Conservation (phyloP, 2,329 filamentous ascomycete genomes). For the Furcasterigmium sp. region DNA sequence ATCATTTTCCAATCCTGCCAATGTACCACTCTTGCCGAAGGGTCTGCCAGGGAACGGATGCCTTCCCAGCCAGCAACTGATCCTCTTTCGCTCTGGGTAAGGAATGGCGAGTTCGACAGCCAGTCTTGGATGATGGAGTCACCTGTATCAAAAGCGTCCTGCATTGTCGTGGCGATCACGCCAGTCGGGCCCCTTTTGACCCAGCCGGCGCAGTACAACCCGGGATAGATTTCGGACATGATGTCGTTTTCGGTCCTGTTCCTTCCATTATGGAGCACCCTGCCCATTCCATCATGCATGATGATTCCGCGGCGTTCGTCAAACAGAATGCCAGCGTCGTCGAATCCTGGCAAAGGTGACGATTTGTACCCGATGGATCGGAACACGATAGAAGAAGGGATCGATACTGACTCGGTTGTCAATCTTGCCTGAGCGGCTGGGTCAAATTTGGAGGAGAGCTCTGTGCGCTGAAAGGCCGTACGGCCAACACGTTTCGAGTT, state of each 20-base stretch:
- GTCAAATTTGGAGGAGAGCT: conserved; percentile 50
- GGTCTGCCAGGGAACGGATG: conserved; percentile 47
- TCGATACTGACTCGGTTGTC: conserved; percentile 42
- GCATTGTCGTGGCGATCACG: conserved; percentile 94
- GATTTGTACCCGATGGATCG: conserved; percentile 95
- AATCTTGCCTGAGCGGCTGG: conserved; percentile 40
- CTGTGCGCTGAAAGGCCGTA: conserved; percentile 62
- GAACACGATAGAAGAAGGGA: conserved; percentile 73
- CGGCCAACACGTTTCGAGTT: conserved; percentile 49
- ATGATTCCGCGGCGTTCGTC: conserved; percentile 70
- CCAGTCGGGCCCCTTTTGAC: conserved; percentile 92
- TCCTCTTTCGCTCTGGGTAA: conserved; percentile 15
- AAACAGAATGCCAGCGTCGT: conserved; percentile 71
- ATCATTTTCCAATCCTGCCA: conserved; percentile 87
- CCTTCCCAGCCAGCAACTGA: conserved; percentile 65
- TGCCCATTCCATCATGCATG: conserved; percentile 74
- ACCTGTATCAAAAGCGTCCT: conserved; percentile 84
- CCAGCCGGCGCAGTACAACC: conserved; percentile 93
- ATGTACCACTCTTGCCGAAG: conserved; percentile 57
- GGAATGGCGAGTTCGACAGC: conserved; percentile 37
- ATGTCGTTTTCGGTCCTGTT: conserved; percentile 15
- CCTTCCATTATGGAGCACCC: conserved; percentile 46
- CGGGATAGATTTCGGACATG: conserved; percentile 48
- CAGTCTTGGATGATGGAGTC: conserved; percentile 82
- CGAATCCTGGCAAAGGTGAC: conserved; percentile 67